Percentiles rank a stretch among this genome's conserved stretches.
phyloP scores from a whole-genome alignment of 495 filamentous ascomycete genomes.

The Penicillium taxi region DNA sequence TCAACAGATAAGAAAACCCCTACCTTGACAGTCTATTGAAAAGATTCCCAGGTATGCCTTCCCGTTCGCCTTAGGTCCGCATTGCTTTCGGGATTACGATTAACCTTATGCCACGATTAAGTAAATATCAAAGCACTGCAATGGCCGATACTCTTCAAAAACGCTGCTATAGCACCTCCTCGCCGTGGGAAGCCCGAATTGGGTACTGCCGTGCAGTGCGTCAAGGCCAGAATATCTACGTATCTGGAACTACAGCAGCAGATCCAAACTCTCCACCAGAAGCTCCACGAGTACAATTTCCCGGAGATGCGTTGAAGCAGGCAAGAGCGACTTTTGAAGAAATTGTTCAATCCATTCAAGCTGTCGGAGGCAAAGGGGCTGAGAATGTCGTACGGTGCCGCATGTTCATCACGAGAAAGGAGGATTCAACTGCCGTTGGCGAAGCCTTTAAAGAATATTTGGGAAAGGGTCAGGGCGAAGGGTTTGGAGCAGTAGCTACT shows the following conservation, averaged over 20 bases:
- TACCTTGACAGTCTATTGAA: too few species aligned
- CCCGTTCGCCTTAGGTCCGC: too few species aligned
- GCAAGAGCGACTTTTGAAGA: slow-evolving; percentile 31
- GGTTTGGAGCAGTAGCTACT: slow-evolving; percentile 30
- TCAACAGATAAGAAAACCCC: too few species aligned
- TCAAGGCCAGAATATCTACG: slow-evolving; percentile 35
- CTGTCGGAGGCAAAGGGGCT: slow-evolving; percentile 31
- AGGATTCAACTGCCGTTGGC: slow-evolving; percentile 28
- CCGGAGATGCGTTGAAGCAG: slow-evolving; percentile 34
- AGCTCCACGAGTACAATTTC: slow-evolving; percentile 29
- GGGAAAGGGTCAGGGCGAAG: slow-evolving; percentile 16
- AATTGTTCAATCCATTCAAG: slow-evolving; percentile 32
- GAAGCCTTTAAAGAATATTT: slow-evolving; percentile 31
- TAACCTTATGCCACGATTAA: too few species aligned
- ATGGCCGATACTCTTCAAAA: too few species aligned
- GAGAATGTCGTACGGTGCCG: slow-evolving; percentile 33
- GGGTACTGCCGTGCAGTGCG: slow-evolving; percentile 44
- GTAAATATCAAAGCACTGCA: too few species aligned
- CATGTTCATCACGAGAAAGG: slow-evolving; percentile 33
- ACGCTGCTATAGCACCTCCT: slow-evolving; percentile 20
- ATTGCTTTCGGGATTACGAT: too few species aligned
- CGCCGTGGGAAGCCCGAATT: slow-evolving; percentile 37
- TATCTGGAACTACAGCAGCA: slow-evolving; percentile 41
- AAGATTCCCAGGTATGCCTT: too few species aligned
- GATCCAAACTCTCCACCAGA: slow-evolving; percentile 25